Evolutionary conservation across 441 rosid genomes (phyloP).

Genomic region (Gossypium laxum): DNA sequence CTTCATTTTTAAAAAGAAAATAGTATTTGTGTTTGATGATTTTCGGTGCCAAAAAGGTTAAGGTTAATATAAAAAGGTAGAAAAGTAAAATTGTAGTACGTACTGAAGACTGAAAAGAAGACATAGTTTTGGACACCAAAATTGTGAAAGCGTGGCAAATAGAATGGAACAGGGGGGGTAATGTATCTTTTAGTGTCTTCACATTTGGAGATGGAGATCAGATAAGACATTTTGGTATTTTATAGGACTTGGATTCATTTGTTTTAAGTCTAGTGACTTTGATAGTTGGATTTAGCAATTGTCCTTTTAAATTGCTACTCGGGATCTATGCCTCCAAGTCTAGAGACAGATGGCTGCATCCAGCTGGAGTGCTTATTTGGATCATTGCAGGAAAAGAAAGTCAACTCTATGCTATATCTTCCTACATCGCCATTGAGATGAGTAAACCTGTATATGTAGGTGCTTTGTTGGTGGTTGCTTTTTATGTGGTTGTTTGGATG

Average conservation of each 20-base stretch:
- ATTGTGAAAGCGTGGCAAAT: background rate
- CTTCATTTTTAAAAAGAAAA: background rate
- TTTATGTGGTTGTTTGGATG: background rate
- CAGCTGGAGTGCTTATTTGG: background rate
- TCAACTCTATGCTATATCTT: background rate
- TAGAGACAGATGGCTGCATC: background rate
- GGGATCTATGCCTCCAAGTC: background rate
- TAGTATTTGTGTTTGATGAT: background rate
- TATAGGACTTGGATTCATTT: background rate
- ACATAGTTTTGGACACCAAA: background rate
- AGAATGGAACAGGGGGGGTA: background rate
- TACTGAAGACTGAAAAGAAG: background rate
- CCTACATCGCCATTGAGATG: background rate
- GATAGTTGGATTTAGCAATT: background rate
- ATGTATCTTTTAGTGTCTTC: background rate
- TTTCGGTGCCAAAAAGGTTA: background rate
- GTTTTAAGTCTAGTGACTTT: background rate
- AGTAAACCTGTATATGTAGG: background rate
- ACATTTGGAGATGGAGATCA: background rate
- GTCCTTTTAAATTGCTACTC: background rate
- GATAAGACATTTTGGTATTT: background rate
- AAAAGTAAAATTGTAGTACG: background rate
- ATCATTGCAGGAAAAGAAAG: background rate
- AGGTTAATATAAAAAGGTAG: background rate
- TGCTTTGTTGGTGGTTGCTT: background rate